Evolutionary conservation across 1,284 basidiomycete genomes (phyloP), one percentile per base, ranked within the genome.

Genomic region (Ganoderma leucocontextum): DNA sequence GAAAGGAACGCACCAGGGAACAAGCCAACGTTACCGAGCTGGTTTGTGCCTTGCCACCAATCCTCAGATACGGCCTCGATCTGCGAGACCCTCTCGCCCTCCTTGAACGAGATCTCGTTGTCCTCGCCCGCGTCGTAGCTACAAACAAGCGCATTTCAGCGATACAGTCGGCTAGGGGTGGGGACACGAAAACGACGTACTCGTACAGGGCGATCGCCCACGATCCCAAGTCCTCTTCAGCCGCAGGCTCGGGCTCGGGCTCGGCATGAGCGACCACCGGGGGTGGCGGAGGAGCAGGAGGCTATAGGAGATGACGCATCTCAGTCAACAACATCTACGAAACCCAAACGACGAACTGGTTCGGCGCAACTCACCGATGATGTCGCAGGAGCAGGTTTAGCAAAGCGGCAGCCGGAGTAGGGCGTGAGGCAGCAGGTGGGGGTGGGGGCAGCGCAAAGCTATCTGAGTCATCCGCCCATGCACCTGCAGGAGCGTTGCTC

Each of bases 61-160:
- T 96, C 95, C 22, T 95, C 93, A 67, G 84, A 91, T 29, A 85
- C 86, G 59, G 89, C 87, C 77, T 93, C 90, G 60, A 95, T 92
- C 52, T 91, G 84, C 12, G 83, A 84, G 77, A 97, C 93, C 62
- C 82, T 80, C 44, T 96, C 95, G 25, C 94, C 95, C 78, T 95
- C 95, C 36, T 80, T 83, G 85, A 98, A 96, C 0, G 91, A 87
- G 29, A 97, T 81, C 78, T 98, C 96, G 76, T 97, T 97, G 73
- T 95, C 95, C 77, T 97, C 95, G 0, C 88, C 89, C 0, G 94
- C 93, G 15, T 94, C 92, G 75, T 97, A 96, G 73, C 92, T 95
- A 70, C 4, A 25, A 12, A 17, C 38, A 60, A 5, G 13, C 1
- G 49, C 0, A 42, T 59, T 49, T n/a, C n/a, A 19, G 49, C 39